Conservation (phyloP, 192 early-diverging fungal genomes). For the Piromyces sp. region DNA sequence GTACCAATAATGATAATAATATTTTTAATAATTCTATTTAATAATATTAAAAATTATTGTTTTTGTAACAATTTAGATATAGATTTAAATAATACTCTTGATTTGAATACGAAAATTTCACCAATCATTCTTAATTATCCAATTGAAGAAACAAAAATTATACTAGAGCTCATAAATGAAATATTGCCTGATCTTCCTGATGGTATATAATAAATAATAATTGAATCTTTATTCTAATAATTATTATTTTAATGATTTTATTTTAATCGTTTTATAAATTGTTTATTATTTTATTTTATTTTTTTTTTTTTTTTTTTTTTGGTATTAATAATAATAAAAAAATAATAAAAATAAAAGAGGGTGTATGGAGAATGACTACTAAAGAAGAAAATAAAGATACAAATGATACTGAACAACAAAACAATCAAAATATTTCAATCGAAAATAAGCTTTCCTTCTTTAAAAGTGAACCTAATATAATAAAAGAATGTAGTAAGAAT, state of each 20-base stretch:
- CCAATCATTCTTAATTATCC: not conserved
- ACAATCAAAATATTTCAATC: not conserved
- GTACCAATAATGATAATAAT: no score
- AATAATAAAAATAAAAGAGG: not conserved
- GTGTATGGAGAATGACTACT: not conserved
- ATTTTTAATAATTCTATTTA: no score
- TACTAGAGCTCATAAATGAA: not conserved
- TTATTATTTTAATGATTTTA: no score
- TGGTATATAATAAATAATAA: not conserved
- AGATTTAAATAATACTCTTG: not conserved
- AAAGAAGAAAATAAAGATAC: not conserved
- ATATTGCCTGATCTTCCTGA: not conserved
- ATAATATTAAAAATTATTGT: no score
- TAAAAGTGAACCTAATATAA: constrained; percentile 12
- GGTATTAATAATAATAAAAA: no score
- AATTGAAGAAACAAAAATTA: not conserved
- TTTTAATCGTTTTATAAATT: no score
- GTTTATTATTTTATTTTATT: no score
- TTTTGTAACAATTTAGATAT: no score
- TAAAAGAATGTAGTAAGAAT: constrained; percentile 15
- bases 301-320: no score
- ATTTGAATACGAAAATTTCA: not conserved
- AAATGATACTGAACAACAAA: not conserved
- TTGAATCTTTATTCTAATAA: no score
- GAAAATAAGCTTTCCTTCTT: constrained; percentile 13